Evolutionary conservation across 2,329 filamentous ascomycete genomes (phyloP).

Genomic region (Fusarium tanahbumbuense): DNA sequence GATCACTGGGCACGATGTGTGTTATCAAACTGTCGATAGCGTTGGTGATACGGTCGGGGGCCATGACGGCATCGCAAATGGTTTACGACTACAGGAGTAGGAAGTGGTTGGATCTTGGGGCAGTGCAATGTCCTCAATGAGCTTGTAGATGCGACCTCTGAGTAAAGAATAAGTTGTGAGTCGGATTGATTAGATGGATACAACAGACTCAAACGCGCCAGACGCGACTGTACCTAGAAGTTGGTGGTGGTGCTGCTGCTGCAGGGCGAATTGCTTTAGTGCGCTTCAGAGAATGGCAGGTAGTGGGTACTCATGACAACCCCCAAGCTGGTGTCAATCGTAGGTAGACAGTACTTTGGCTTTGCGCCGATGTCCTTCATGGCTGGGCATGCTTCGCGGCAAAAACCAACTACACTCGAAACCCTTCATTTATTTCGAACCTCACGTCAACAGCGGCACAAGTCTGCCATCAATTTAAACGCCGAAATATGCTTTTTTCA

Average conservation of each 20-base stretch:
- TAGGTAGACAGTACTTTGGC: slow-evolving; percentile 45
- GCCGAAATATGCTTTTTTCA: slow-evolving; percentile 58
- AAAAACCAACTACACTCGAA: slow-evolving; percentile 53
- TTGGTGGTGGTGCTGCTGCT: slow-evolving; percentile 30
- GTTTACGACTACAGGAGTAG: slow-evolving; percentile 6
- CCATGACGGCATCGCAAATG: slow-evolving; percentile 63
- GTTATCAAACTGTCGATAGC: slow-evolving; percentile 83
- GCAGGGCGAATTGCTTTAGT: slow-evolving; percentile 34
- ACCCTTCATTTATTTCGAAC: slow-evolving; percentile 44
- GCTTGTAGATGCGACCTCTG: neutral
- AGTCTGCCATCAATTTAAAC: slow-evolving; percentile 55
- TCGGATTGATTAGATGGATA: slow-evolving; percentile 19
- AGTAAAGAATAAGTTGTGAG: neutral
- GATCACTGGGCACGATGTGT: slow-evolving; percentile 75
- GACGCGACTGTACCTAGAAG: slow-evolving; percentile 46
- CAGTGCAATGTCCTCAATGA: neutral
- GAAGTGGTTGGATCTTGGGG: neutral
- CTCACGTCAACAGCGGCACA: slow-evolving; percentile 43
- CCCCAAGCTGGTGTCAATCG: fast-evolving
- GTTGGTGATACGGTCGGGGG: slow-evolving; percentile 76
- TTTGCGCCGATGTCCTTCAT: slow-evolving; percentile 33
- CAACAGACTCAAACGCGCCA: slow-evolving; percentile 37
- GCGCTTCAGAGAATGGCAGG: slow-evolving; percentile 22
- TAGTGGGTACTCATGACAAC: slow-evolving; percentile 33
- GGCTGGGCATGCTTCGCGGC: slow-evolving; percentile 45